Conservation (phyloP, 148 eudicot species). For the Rhododendron simsii region DNA sequence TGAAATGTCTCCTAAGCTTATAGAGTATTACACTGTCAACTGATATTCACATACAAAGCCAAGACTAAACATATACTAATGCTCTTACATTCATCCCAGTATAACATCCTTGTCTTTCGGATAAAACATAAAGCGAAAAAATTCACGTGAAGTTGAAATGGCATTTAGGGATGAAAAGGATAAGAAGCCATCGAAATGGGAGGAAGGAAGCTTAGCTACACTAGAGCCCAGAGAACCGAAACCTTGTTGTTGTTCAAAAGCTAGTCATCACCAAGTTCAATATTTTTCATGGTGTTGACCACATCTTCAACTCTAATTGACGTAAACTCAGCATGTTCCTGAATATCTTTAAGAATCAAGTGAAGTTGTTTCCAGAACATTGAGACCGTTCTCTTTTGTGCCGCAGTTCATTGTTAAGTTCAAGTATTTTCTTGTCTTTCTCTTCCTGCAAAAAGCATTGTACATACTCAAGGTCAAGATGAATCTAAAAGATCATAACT, state of each 20-base stretch:
- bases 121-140: no score
- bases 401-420: constrained; percentile 11
- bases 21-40: no score
- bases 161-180: no score
- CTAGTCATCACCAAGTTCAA: not conserved
- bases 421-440: constrained; percentile 10
- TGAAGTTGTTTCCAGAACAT: not conserved
- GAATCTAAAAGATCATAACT: not conserved
- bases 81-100: no score
- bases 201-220: no score
- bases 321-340: constrained; percentile 8
- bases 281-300: constrained; percentile 6
- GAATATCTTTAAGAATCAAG: not conserved
- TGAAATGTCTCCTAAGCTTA: no score
- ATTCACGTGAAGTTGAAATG: no score
- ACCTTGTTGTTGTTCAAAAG: not conserved
- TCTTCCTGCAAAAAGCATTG: constrained; percentile 12
- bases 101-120: no score
- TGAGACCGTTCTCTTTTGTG: constrained; percentile 10
- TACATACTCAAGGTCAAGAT: no score
- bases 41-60: no score
- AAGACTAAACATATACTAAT: no score
- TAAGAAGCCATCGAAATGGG: no score
- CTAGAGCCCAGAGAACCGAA: not conserved
- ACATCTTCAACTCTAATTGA: constrained; percentile 10